A percentile compares a stretch with the other conserved stretches of the same genome.
phyloP scores from a whole-genome alignment of 1,139 yeast genomes.

The Protomyces arabidopsidicola region DNA sequence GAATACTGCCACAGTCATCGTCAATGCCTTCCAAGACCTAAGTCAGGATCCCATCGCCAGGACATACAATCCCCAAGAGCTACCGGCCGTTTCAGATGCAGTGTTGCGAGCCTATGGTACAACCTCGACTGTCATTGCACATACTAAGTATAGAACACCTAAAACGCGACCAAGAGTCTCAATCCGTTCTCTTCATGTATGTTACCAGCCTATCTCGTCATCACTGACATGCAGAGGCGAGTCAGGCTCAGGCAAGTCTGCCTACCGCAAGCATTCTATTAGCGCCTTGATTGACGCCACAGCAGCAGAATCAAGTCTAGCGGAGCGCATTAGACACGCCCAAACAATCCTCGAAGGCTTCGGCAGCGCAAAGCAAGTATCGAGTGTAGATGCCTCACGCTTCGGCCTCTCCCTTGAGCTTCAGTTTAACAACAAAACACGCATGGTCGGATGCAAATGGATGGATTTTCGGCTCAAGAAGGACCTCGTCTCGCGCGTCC shows the following conservation, averaged over 20 bases:
- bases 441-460: slow-evolving; percentile 43
- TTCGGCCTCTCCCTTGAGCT: slow-evolving; percentile 44
- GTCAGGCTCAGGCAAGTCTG: not conserved
- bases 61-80: not conserved
- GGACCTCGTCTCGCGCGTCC: slow-evolving; percentile 43
- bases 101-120: not conserved
- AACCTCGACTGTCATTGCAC: not conserved
- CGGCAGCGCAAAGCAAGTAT: slow-evolving; percentile 38
- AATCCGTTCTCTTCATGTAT: not conserved
- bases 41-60: not conserved
- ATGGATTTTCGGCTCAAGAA: slow-evolving; percentile 44
- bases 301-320: not conserved
- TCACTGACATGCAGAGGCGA: not conserved
- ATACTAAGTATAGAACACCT: not conserved
- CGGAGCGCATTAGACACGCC: not conserved
- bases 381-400: slow-evolving; percentile 40
- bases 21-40: not conserved
- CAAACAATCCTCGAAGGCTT: slow-evolving; percentile 1
- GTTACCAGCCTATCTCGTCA: not conserved
- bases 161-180: not conserved
- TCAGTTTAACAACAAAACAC: slow-evolving; percentile 42
- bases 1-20: not conserved
- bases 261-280: not conserved
- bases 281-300: not conserved
- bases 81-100: not conserved